Percentiles rank a stretch among this genome's conserved stretches.
Evolutionary conservation across 306 rosid species (phyloP).

Genomic region (Acacia confusa): DNA sequence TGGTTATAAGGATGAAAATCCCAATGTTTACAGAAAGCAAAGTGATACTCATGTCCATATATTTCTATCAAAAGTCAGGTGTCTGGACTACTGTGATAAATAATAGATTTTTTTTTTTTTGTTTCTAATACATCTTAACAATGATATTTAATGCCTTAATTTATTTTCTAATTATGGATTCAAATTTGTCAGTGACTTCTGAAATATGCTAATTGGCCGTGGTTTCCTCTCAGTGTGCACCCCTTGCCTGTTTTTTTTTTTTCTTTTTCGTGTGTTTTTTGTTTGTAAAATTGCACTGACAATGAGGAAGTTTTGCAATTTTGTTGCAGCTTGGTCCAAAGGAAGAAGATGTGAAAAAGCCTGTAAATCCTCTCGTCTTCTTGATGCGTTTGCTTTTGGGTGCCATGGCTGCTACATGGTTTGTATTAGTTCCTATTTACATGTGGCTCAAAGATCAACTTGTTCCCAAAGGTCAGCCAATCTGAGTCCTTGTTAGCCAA

Average conservation of each 20-base stretch:
- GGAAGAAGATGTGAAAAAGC: conserved; percentile 11
- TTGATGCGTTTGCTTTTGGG: conserved; percentile 2
- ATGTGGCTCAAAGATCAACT: conserved; percentile 19
- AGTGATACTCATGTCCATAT: not conserved
- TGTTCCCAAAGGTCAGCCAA: conserved; percentile 21
- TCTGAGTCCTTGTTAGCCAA: not conserved
- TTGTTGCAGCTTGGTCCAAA: conserved; percentile 20
- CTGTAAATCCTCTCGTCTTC: conserved; percentile 1
- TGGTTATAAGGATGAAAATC: not conserved
- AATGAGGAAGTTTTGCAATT: not conserved
- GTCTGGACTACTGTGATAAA: not conserved
- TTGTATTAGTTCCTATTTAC: conserved; percentile 17
- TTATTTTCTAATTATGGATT: not conserved
- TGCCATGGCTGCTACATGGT: conserved; percentile 20
- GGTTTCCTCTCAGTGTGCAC: not conserved
- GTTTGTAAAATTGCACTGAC: not conserved
- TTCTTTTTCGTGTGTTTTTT: not conserved
- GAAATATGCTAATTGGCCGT: not conserved
- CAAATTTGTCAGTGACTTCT: not conserved
- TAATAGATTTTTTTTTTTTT: not conserved
- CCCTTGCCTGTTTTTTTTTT: not conserved
- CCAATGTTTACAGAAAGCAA: not conserved
- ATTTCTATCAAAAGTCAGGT: not conserved
- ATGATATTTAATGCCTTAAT: not conserved
- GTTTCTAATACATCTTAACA: not conserved